Percentiles rank a stretch among this genome's conserved stretches.
Evolutionary conservation across 2,329 filamentous ascomycete species (phyloP).

Genomic region (Penicillium nordicum): DNA sequence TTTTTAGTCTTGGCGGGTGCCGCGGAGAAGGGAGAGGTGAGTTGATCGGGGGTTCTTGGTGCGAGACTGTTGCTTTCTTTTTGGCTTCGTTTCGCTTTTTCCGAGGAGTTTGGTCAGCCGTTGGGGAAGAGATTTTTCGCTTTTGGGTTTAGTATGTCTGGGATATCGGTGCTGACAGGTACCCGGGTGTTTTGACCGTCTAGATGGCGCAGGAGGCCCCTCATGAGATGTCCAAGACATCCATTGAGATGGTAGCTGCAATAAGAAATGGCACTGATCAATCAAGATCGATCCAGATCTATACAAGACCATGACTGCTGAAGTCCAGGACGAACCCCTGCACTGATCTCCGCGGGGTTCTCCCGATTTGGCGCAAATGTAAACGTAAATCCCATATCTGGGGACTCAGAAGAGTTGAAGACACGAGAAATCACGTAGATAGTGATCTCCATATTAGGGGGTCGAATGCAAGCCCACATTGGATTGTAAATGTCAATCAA

Average conservation of each 20-base stretch:
- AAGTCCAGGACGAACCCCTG: no score
- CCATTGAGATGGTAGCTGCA: background rate
- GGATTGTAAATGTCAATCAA: background rate
- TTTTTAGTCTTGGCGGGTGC: no score
- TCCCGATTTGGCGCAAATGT: conserved; percentile 1
- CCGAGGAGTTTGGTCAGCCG: background rate
- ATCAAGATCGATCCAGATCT: background rate
- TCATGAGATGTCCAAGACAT: background rate
- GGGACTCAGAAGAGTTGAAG: background rate
- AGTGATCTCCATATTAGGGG: background rate
- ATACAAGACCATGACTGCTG: background rate
- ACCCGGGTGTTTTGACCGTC: background rate
- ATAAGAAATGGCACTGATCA: background rate
- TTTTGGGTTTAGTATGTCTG: background rate
- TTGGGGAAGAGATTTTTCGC: background rate
- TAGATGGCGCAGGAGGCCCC: no score
- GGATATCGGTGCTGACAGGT: background rate
- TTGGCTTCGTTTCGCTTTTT: background rate
- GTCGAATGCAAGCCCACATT: conserved; percentile 1
- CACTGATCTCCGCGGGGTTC: background rate
- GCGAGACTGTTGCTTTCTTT: no score
- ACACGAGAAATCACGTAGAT: background rate
- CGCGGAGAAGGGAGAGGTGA: no score
- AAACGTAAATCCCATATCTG: background rate
- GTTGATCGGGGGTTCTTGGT: no score